These are phyloP conservation scores for Castanea crenata DNA, from an alignment of 306 rosid species.

Conservation along the genomic window DNA sequence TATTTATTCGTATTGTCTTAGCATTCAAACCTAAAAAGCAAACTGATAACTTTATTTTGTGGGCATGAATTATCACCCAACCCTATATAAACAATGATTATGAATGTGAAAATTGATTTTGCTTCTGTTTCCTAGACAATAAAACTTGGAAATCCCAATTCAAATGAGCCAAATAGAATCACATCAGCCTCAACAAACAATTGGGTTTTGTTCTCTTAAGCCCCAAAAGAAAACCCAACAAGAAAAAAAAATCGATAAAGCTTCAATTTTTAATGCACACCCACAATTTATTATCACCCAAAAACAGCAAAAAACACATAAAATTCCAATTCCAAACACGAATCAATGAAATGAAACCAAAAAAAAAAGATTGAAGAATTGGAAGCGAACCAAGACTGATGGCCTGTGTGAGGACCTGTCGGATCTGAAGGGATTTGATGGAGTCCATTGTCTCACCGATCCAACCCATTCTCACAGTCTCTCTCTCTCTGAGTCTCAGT, in stretches of 20 bases:
- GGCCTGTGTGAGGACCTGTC: conserved; percentile 72
- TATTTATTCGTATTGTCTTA: too few relatives aligned
- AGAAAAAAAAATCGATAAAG: background rate
- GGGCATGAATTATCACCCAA: too few relatives aligned
- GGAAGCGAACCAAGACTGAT: conserved; percentile 72
- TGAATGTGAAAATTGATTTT: too few relatives aligned
- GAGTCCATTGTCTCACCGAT: conserved; percentile 70
- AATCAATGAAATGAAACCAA: background rate
- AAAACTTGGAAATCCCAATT: background rate
- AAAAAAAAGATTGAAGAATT: background rate
- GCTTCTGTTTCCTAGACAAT: background rate
- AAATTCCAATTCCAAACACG: background rate
- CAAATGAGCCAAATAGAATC: background rate
- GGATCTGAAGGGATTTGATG: conserved; percentile 82
- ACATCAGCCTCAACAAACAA: background rate
- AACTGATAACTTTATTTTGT: too few relatives aligned
- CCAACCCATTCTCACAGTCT: conserved; percentile 55
- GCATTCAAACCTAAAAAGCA: too few relatives aligned
- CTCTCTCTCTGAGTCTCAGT: background rate
- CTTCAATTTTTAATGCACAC: background rate
- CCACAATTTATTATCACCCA: background rate
- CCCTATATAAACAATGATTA: too few relatives aligned
- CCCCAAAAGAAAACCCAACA: background rate
- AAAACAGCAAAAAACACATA: background rate
- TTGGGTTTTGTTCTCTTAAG: background rate